Evolutionary conservation across 2,329 filamentous ascomycete species (phyloP), one percentile per base, ranked within the genome.

Genomic region (Pseudonectria buxi): DNA sequence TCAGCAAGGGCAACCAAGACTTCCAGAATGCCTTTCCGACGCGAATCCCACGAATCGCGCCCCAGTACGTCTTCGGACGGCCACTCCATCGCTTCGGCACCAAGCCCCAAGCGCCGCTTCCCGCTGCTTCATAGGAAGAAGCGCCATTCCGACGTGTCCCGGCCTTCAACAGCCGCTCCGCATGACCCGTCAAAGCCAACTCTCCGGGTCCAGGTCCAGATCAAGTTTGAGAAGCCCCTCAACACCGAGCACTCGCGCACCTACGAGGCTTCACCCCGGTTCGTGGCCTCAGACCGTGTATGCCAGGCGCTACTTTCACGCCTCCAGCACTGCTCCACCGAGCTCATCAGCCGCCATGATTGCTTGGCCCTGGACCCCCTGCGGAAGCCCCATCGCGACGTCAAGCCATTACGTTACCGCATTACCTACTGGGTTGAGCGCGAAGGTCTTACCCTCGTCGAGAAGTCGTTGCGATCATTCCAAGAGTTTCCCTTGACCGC

Each of bases 291-390:
- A 27, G 64, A 69, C 37, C 59, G 63, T n/a, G 51, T 74, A 30
- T 71, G 67, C 46, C 61, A 66, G 26, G 69, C 63, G 3, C 52
- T 76, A n/a, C 49, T 74, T 10, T 63, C 64, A 18, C 68, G 69
- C 26, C 60, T 76, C 29, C 63, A 71, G 44, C 68, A 74, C 49
- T 71, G 68, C 57, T 67, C 64, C 39, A 53, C 66, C 27, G 72
- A 76, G 51, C 59, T 76, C 37, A 67, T 76, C 47, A 74, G 71
- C 15, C 66, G 72, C 38, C 67, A 64, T 41, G 72, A 76, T 49
- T 64, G 65, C 12, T 53, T 50, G 22, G 72, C 72, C 11, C 58
- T 71, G 13, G 62, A 67, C 29, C 55, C 53, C 56, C 43, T 61
- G 50, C 40, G 53, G 47, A 42, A 52, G 37, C 46, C 54, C 24